These are phyloP conservation scores for Colletotrichum eleusines DNA, from an alignment of 2,329 filamentous ascomycete species.

Conservation along the genomic window DNA sequence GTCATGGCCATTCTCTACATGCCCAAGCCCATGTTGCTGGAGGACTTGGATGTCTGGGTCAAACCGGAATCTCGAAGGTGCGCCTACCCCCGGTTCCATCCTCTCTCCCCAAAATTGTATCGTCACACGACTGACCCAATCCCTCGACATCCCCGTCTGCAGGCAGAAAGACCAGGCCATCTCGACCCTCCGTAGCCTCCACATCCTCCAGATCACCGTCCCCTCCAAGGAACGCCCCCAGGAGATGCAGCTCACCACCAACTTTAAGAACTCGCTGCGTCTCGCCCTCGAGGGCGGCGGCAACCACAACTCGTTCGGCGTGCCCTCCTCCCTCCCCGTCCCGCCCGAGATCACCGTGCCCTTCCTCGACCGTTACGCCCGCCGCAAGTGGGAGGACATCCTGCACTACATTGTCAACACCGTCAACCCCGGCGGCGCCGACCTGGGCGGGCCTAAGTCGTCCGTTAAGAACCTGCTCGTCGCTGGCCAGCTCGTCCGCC, in stretches of 20 bases:
- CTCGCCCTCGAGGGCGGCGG: conserved; percentile 90
- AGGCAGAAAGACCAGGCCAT: conserved; percentile 88
- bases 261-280: conserved; percentile 86
- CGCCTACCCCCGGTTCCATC: background rate
- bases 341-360: conserved; percentile 74
- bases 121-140: background rate
- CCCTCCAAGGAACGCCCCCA: conserved; percentile 72
- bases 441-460: conserved; percentile 70
- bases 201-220: conserved; percentile 80
- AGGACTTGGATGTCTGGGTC: conserved; percentile 88
- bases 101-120: background rate
- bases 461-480: conserved; percentile 88
- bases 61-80: conserved; percentile 69
- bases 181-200: conserved; percentile 83
- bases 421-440: conserved; percentile 61
- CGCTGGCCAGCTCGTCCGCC: conserved; percentile 83
- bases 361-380: conserved; percentile 87
- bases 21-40: conserved; percentile 80
- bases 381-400: conserved; percentile 94
- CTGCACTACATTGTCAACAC: conserved; percentile 93
- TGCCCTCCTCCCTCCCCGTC: conserved; percentile 77
- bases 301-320: conserved; percentile 88
- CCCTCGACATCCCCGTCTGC: conserved; percentile 1
- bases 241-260: conserved; percentile 81
- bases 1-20: conserved; percentile 97